A percentile compares a stretch with the other conserved stretches of the same genome.
Conservation (phyloP, 345 rosid species). For the Eucalyptus erythrocorys region DNA sequence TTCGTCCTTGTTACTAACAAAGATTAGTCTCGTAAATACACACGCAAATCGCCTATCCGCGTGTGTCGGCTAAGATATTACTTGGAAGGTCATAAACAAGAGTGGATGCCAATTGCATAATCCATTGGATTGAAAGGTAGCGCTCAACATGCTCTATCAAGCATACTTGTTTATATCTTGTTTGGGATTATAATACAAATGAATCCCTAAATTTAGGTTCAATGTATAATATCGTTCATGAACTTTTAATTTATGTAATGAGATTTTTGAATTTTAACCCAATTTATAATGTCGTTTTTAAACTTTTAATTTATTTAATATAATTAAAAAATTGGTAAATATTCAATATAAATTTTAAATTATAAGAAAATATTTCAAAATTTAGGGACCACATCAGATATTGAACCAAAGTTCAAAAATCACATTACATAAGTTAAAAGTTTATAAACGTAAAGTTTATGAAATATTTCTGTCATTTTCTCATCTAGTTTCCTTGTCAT, state of each 20-base stretch:
- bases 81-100: neutral
- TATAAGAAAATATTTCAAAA: neutral
- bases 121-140: neutral
- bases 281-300: accelerated
- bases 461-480: neutral
- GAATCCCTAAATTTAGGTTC: neutral
- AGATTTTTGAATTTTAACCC: accelerated
- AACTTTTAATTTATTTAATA: accelerated
- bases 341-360: too few species aligned
- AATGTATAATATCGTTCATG: accelerated
- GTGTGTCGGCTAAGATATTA: too few species aligned
- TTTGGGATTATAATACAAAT: neutral
- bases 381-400: accelerated
- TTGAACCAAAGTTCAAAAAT: too few species aligned
- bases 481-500: neutral
- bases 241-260: too few species aligned
- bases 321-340: too few species aligned
- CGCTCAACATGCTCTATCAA: neutral
- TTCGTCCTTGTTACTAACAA: neutral
- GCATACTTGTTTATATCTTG: neutral
- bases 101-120: neutral
- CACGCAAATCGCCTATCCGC: neutral
- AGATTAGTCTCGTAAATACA: neutral
- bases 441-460: too few species aligned
- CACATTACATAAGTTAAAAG: too few species aligned